phyloP scores from a whole-genome alignment of 2,329 filamentous ascomycete species.

The Cordyceps pruinosa region DNA sequence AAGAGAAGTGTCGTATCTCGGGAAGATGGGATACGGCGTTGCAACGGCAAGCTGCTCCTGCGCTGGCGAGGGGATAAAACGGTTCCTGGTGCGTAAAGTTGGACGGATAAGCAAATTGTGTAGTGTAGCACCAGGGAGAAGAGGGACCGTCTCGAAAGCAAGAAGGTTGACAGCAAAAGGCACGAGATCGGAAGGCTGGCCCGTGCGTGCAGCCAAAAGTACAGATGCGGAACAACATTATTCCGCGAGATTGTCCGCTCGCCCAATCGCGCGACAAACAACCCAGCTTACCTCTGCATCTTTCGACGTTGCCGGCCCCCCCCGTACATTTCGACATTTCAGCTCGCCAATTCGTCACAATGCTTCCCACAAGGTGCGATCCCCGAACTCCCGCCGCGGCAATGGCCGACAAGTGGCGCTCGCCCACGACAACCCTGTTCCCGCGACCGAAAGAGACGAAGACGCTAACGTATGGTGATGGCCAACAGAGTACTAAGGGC shows the following conservation, averaged over 20 bases:
- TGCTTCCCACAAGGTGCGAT: slow-evolving; percentile 35
- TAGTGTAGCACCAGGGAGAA: neutral
- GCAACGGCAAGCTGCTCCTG: neutral
- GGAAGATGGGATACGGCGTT: neutral
- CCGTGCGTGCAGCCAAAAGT: neutral
- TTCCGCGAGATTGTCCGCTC: neutral
- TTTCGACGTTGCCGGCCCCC: no score
- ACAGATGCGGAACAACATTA: slow-evolving; percentile 1
- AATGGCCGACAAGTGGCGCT: neutral
- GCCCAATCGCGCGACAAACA: slow-evolving; percentile 9
- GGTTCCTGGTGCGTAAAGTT: neutral
- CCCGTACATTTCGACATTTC: neutral
- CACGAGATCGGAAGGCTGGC: neutral
- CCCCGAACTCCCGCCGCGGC: neutral
- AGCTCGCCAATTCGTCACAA: slow-evolving; percentile 21
- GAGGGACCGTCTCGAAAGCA: neutral
- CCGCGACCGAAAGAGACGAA: neutral
- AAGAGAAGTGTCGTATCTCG: neutral
- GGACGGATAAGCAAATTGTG: slow-evolving; percentile 2
- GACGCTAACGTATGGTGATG: neutral
- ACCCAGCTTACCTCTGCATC: slow-evolving; percentile 9
- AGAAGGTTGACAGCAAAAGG: slow-evolving; percentile 2
- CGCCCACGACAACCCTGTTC: neutral
- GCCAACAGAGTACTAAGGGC: slow-evolving; percentile 40
- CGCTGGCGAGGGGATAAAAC: neutral